Conservation (phyloP, 148 eudicot genomes). For the Polygonum aviculare region DNA sequence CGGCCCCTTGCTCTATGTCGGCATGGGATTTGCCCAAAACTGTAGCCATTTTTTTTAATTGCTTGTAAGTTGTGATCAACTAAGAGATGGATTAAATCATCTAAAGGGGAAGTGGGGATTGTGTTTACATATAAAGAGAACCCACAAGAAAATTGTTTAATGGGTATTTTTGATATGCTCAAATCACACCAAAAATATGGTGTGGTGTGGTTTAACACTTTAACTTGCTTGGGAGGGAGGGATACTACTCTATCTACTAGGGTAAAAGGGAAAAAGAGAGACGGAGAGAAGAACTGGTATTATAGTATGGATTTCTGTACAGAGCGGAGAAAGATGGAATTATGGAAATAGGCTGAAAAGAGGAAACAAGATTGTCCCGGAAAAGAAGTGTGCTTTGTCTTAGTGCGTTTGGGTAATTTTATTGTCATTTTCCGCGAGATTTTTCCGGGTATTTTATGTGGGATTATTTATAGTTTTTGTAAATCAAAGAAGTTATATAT, state of each 20-base stretch:
- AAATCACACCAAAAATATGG: background rate
- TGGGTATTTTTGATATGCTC: background rate
- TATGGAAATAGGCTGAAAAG: background rate
- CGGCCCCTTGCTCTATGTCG: conserved; percentile 2
- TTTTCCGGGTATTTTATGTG: background rate
- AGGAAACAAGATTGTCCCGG: background rate
- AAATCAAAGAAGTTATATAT: background rate
- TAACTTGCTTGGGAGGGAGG: background rate
- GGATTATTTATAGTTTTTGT: background rate
- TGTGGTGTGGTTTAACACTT: background rate
- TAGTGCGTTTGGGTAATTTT: background rate
- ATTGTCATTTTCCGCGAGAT: background rate
- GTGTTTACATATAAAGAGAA: background rate
- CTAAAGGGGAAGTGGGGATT: background rate
- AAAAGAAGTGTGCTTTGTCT: background rate
- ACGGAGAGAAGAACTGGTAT: background rate
- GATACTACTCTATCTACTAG: background rate
- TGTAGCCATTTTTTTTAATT: background rate
- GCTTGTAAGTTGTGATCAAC: background rate
- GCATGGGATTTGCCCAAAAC: background rate
- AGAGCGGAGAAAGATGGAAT: background rate
- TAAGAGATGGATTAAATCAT: background rate
- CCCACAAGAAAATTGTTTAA: background rate
- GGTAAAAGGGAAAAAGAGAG: background rate
- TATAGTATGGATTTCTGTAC: background rate